Conservation (phyloP, 2,329 filamentous ascomycete species). For the Fusarium newnesense region DNA sequence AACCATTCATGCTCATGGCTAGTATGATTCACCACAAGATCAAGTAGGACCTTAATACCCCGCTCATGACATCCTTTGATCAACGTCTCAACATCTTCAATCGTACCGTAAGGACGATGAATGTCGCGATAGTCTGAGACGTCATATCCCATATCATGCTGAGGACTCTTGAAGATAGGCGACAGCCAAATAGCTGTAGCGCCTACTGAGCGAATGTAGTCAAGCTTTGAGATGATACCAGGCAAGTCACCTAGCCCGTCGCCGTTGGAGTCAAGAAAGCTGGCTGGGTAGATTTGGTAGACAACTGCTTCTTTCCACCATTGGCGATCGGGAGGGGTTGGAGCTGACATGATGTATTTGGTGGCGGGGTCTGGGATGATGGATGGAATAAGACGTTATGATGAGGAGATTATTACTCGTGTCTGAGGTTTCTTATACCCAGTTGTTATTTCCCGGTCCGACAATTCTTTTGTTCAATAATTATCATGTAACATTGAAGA, state of each 20-base stretch:
- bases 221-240: slow-evolving; percentile 42
- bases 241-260: slow-evolving; percentile 40
- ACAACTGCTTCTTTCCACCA: slow-evolving; percentile 40
- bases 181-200: slow-evolving; percentile 40
- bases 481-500: neutral
- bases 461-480: neutral
- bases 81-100: slow-evolving; percentile 71
- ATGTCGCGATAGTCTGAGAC: slow-evolving; percentile 65
- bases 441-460: neutral
- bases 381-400: accelerated
- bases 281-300: slow-evolving; percentile 52
- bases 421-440: neutral
- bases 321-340: slow-evolving; percentile 9
- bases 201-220: slow-evolving; percentile 42
- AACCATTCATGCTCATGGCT: slow-evolving; percentile 64
- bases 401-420: neutral
- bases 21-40: slow-evolving; percentile 48
- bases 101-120: slow-evolving; percentile 66
- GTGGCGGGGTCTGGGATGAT: neutral
- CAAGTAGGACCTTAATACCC: slow-evolving; percentile 38
- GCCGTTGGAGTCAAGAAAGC: slow-evolving; percentile 36
- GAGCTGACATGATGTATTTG: neutral
- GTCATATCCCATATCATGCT: slow-evolving; percentile 74
- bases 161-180: slow-evolving; percentile 53
- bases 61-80: slow-evolving; percentile 66